Conservation (phyloP, 495 filamentous ascomycete species). For the Daldinia childiae region DNA sequence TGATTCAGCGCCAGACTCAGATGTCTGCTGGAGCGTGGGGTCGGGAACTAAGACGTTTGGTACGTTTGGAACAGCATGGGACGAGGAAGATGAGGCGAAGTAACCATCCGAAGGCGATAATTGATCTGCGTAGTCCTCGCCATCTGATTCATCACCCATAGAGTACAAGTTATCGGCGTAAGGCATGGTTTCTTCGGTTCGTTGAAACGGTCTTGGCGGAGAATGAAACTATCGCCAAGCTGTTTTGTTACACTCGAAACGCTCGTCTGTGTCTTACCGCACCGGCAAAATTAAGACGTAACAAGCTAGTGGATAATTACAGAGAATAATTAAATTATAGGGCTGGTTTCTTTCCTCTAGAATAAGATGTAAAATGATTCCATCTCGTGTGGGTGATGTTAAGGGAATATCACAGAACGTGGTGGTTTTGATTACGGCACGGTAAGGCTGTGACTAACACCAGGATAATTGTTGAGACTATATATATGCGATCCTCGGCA, state of each 20-base stretch:
- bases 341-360: not conserved
- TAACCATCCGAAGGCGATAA: slow-evolving; percentile 57
- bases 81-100: slow-evolving; percentile 50
- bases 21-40: slow-evolving; percentile 47
- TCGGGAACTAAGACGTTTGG: slow-evolving; percentile 57
- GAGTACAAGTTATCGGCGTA: slow-evolving; percentile 60
- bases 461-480: slow-evolving; percentile 1
- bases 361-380: slow-evolving; percentile 15
- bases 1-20: slow-evolving; percentile 46
- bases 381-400: slow-evolving; percentile 16
- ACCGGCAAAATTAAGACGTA: slow-evolving; percentile 5
- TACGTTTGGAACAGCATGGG: slow-evolving; percentile 49
- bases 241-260: slow-evolving; percentile 36
- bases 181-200: slow-evolving; percentile 41
- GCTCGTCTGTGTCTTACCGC: slow-evolving; percentile 30
- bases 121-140: slow-evolving; percentile 48
- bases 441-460: slow-evolving; percentile 24
- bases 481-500: not conserved
- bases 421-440: slow-evolving; percentile 20
- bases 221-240: slow-evolving; percentile 46
- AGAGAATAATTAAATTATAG: slow-evolving; percentile 1
- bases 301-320: not conserved
- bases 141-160: slow-evolving; percentile 49
- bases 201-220: slow-evolving; percentile 43
- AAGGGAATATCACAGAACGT: slow-evolving; percentile 3